Evolutionary conservation across 2,329 filamentous ascomycete genomes (phyloP).

Genomic region (Aspergillus sp.): DNA sequence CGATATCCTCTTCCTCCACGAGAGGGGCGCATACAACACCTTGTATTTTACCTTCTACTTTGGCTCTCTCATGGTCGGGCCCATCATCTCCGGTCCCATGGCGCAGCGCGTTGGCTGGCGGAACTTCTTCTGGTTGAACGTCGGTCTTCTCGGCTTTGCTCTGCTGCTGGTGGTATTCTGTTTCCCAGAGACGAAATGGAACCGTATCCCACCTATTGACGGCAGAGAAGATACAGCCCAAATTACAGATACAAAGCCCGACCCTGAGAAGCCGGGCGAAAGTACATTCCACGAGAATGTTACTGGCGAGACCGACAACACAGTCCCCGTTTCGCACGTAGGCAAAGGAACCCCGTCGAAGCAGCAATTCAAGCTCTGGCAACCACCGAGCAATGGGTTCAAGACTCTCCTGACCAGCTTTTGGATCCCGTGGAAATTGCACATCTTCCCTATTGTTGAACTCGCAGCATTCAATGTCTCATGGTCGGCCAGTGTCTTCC

Average conservation of each 20-base stretch:
- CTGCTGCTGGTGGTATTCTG: constrained; percentile 56
- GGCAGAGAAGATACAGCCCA: not conserved
- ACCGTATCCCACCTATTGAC: constrained; percentile 43
- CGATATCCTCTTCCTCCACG: constrained; percentile 65
- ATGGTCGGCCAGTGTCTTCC: constrained; percentile 58
- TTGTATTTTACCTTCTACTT: constrained; percentile 64
- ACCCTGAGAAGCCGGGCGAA: constrained; percentile 19
- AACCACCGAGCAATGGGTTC: constrained; percentile 46
- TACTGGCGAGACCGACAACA: too few relatives aligned
- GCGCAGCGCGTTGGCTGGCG: constrained; percentile 59
- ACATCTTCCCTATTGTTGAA: constrained; percentile 63
- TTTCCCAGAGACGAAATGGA: constrained; percentile 65
- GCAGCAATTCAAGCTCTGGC: constrained; percentile 56
- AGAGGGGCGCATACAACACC: constrained; percentile 63
- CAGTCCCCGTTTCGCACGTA: constrained; percentile 48
- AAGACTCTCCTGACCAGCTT: constrained; percentile 54
- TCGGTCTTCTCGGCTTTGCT: constrained; percentile 52
- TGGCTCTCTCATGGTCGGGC: constrained; percentile 61
- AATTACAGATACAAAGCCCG: not conserved
- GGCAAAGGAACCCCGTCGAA: constrained; percentile 57
- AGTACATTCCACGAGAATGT: constrained; percentile 13
- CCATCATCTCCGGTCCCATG: constrained; percentile 63
- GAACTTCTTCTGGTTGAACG: constrained; percentile 67
- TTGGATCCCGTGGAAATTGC: constrained; percentile 63
- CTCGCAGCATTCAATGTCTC: constrained; percentile 62